Percentiles rank a stretch among this genome's conserved stretches.
Conservation (phyloP, 2,329 filamentous ascomycete species). For the Colletotrichum theobromicola region DNA sequence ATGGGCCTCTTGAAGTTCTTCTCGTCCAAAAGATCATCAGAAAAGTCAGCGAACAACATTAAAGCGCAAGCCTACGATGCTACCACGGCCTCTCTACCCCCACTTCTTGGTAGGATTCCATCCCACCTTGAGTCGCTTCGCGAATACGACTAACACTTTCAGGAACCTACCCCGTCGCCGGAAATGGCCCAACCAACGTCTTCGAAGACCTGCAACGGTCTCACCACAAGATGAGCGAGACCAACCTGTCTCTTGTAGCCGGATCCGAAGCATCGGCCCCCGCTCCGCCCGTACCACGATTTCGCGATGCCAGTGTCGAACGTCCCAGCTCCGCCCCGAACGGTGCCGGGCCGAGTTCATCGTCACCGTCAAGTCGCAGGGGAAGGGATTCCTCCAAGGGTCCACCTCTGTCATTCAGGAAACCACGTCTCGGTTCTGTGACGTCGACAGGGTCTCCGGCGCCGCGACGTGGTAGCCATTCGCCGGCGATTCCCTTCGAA, state of each 20-base stretch:
- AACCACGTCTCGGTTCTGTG: constrained; percentile 7
- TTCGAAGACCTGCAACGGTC: constrained; percentile 40
- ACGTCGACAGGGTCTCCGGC: constrained; percentile 2
- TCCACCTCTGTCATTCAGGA: constrained; percentile 22
- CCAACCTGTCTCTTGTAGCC: constrained; percentile 24
- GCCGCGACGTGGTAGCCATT: not conserved
- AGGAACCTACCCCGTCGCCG: constrained; percentile 45
- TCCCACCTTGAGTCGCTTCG: not conserved
- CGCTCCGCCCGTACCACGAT: constrained; percentile 31
- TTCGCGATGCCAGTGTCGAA: constrained; percentile 30
- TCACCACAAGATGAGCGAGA: constrained; percentile 31
- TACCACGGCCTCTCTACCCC: constrained; percentile 38
- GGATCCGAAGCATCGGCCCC: constrained; percentile 32
- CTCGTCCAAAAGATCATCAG: constrained; percentile 30
- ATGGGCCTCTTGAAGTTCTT: constrained; percentile 42
- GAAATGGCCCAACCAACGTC: constrained; percentile 42
- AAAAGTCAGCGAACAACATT: constrained; percentile 25
- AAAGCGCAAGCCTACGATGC: constrained; percentile 42
- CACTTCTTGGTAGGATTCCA: constrained; percentile 36
- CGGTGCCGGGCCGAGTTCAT: constrained; percentile 9
- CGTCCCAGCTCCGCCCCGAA: constrained; percentile 43
- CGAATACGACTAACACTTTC: not conserved
- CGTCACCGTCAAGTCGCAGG: constrained; percentile 2
- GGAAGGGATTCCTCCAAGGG: constrained; percentile 21
- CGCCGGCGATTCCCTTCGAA: not conserved